Conservation (phyloP, 345 rosid species). For the Balakata baccata region DNA sequence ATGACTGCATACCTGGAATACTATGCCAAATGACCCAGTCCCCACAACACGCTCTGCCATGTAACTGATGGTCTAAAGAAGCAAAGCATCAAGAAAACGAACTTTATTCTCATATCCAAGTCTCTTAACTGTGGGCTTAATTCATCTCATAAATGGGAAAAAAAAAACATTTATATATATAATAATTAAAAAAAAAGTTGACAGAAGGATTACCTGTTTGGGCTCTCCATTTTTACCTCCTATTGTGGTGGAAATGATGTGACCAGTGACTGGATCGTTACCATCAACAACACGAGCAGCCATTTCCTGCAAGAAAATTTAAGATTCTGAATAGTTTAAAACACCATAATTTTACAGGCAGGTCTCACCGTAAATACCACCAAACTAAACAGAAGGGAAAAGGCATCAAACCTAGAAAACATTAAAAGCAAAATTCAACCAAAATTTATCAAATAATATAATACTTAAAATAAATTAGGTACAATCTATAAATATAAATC, state of each 20-base stretch:
- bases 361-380: background rate
- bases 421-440: background rate
- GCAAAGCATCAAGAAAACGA: slow-evolving; percentile 9
- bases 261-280: slow-evolving; percentile 80
- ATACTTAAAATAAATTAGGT: background rate
- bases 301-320: slow-evolving; percentile 54
- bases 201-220: slow-evolving; percentile 45
- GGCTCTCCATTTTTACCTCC: slow-evolving; percentile 96
- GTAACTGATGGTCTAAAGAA: slow-evolving; percentile 74
- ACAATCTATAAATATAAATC: background rate
- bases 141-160: background rate
- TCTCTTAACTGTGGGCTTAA: background rate
- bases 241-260: slow-evolving; percentile 81
- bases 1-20: slow-evolving; percentile 54
- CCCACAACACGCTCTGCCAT: slow-evolving; percentile 94
- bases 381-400: background rate
- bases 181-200: background rate
- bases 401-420: background rate
- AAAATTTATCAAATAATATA: background rate
- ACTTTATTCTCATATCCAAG: background rate
- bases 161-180: too few species aligned
- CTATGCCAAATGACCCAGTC: slow-evolving; percentile 80
- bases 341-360: background rate
- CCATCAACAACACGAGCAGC: slow-evolving; percentile 60
- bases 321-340: background rate